Evolutionary conservation across 2,329 filamentous ascomycete species (phyloP).

Genomic region (Stachybotrys echinatus): DNA sequence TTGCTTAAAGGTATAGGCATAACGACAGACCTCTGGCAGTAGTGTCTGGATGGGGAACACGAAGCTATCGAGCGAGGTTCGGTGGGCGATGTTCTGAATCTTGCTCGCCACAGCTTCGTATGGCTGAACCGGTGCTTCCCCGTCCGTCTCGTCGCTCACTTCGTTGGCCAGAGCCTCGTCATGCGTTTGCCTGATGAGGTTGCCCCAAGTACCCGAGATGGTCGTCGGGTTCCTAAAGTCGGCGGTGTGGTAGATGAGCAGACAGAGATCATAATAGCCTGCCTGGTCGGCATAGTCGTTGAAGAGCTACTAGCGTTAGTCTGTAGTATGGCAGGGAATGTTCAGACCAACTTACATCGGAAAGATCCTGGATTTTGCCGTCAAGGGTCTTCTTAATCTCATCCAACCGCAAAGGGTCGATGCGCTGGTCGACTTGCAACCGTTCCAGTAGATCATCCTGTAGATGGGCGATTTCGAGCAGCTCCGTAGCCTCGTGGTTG

Average conservation of each 20-base stretch:
- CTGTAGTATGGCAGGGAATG: no score
- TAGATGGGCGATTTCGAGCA: constrained; percentile 89
- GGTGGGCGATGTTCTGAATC: constrained; percentile 60
- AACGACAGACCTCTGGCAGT: constrained; percentile 58
- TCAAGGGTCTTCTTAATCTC: constrained; percentile 66
- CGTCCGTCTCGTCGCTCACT: constrained; percentile 33
- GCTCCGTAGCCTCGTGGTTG: constrained; percentile 75
- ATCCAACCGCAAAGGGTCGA: constrained; percentile 56
- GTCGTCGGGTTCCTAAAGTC: constrained; percentile 86
- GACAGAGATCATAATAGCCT: constrained; percentile 87
- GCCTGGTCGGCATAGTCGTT: constrained; percentile 88
- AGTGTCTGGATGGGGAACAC: constrained; percentile 60
- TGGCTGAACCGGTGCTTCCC: constrained; percentile 43
- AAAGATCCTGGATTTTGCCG: constrained; percentile 71
- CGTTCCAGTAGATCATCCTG: constrained; percentile 86
- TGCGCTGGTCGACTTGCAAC: constrained; percentile 65
- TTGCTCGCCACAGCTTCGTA: constrained; percentile 66
- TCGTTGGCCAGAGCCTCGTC: constrained; percentile 42
- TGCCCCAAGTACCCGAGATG: constrained; percentile 79
- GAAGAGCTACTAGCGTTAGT: constrained; percentile 60
- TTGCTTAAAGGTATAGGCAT: constrained; percentile 53
- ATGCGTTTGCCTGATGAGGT: constrained; percentile 70
- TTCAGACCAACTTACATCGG: constrained; percentile 54
- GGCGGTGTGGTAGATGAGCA: constrained; percentile 86
- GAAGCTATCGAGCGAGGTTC: constrained; percentile 59